Evolutionary conservation across 352 stramenopile genomes (phyloP).

Genomic region (Phytophthora tentaculata): DNA sequence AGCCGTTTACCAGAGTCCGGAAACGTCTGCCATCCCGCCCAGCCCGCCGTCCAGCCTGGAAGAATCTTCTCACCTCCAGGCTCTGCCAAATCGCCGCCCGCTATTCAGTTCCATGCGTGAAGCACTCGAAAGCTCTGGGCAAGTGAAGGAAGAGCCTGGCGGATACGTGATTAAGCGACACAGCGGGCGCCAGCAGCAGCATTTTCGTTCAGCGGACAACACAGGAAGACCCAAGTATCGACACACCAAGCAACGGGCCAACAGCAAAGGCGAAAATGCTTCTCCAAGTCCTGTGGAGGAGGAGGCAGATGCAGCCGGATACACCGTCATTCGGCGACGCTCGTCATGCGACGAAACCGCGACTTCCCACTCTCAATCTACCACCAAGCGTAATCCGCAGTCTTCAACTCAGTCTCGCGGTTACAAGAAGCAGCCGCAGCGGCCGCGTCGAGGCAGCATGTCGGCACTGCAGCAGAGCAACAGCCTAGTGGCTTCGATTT

Average conservation of each 20-base stretch:
- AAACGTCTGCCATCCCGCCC: conserved; percentile 9
- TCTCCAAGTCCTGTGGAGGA: conserved; percentile 9
- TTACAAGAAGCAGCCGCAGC: conserved; percentile 29
- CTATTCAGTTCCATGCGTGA: conserved; percentile 56
- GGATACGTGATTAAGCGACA: conserved; percentile 48
- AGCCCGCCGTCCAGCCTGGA: conserved; percentile 6
- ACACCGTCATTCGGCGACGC: conserved; percentile 60
- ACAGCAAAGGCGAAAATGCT: conserved; percentile 16
- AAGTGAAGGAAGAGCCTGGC: conserved; percentile 42
- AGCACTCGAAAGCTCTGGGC: conserved; percentile 45
- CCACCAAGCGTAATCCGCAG: conserved; percentile 20
- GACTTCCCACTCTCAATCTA: conserved; percentile 4
- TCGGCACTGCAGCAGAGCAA: conserved; percentile 21
- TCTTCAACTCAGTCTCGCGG: conserved; percentile 6
- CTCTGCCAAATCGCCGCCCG: conserved; percentile 17
- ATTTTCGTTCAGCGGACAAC: conserved; percentile 9
- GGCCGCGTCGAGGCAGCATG: conserved; percentile 27
- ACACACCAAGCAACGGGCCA: conserved; percentile 16
- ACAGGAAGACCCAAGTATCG: conserved; percentile 17
- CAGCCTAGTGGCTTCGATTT: conserved; percentile 21
- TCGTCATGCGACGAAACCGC: conserved; percentile 32
- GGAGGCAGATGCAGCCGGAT: conserved; percentile 52
- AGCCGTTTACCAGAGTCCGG: not conserved
- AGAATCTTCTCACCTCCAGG: not conserved
- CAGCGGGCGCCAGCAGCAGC: conserved; percentile 23